phyloP scores from a whole-genome alignment of 305 asterid species.

The Solanum aculeatissimum region DNA sequence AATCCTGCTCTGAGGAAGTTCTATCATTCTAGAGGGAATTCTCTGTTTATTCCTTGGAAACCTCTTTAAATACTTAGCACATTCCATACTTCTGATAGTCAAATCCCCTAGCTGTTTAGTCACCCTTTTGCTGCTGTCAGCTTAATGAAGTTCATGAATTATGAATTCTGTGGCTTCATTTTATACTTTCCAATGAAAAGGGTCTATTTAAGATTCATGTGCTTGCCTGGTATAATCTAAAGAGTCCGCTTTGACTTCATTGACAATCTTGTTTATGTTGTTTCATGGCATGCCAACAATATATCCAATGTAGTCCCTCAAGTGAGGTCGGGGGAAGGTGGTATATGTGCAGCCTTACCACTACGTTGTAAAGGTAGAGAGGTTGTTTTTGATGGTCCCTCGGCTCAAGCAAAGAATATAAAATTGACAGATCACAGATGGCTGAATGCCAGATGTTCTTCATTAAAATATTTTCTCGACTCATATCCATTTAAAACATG shows the following conservation, averaged over 20 bases:
- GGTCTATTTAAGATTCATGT: not conserved
- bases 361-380: not conserved
- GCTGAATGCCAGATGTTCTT: not conserved
- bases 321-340: not conserved
- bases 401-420: not conserved
- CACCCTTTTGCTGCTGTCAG: not conserved
- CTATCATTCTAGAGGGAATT: not conserved
- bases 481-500: not conserved
- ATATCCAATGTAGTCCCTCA: not conserved
- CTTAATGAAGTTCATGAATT: not conserved
- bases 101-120: not conserved
- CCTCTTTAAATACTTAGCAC: not conserved
- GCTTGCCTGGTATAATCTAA: not conserved
- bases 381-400: not conserved
- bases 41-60: not conserved
- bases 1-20: not conserved
- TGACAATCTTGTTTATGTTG: not conserved
- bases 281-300: not conserved
- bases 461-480: not conserved
- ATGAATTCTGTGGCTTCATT: not conserved
- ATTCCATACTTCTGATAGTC: not conserved
- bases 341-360: not conserved
- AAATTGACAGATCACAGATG: not conserved
- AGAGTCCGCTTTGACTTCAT: not conserved
- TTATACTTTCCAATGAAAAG: not conserved